These are phyloP conservation scores for Panellus pusillus DNA, from an alignment of 768 basidiomycete species.

Conservation along the genomic window DNA sequence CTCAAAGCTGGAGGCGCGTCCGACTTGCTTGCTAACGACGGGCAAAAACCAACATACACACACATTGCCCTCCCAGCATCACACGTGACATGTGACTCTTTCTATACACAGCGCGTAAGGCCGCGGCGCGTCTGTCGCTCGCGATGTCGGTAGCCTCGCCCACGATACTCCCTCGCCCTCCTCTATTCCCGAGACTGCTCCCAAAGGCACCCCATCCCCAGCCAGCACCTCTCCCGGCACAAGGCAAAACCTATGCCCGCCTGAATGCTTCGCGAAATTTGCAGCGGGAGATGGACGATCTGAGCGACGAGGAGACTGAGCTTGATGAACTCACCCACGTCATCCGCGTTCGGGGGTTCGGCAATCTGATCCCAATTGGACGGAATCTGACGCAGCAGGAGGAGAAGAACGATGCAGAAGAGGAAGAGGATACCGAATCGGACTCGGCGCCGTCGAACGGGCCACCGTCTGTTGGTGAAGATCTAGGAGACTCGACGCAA, in stretches of 20 bases:
- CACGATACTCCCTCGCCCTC: conserved; percentile 70
- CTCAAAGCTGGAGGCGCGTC: no score
- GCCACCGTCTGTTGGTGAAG: conserved; percentile 44
- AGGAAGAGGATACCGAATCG: conserved; percentile 52
- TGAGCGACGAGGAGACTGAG: conserved; percentile 83
- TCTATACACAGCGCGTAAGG: no score
- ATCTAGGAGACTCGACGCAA: conserved; percentile 48
- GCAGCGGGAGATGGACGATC: conserved; percentile 75
- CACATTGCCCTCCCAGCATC: no score
- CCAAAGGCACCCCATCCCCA: conserved; percentile 67
- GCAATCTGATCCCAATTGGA: conserved; percentile 73
- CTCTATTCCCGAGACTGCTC: conserved; percentile 62
- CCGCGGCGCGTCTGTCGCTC: neutral
- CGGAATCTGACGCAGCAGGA: conserved; percentile 72
- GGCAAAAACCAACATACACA: neutral
- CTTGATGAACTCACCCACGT: conserved; percentile 69
- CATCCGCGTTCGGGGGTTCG: conserved; percentile 66
- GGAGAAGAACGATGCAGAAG: conserved; percentile 81
- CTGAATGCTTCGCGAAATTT: conserved; percentile 68
- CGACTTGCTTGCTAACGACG: no score
- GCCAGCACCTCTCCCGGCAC: conserved; percentile 56
- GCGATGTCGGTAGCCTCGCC: conserved; percentile 61
- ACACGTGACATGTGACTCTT: no score
- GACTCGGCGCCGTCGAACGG: conserved; percentile 42
- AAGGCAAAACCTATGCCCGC: conserved; percentile 51